A percentile compares a stretch with the other conserved stretches of the same genome.
These are phyloP conservation scores for Aureobasidium musti DNA, from an alignment of 2,329 filamentous ascomycete species.

Conservation along the genomic window DNA sequence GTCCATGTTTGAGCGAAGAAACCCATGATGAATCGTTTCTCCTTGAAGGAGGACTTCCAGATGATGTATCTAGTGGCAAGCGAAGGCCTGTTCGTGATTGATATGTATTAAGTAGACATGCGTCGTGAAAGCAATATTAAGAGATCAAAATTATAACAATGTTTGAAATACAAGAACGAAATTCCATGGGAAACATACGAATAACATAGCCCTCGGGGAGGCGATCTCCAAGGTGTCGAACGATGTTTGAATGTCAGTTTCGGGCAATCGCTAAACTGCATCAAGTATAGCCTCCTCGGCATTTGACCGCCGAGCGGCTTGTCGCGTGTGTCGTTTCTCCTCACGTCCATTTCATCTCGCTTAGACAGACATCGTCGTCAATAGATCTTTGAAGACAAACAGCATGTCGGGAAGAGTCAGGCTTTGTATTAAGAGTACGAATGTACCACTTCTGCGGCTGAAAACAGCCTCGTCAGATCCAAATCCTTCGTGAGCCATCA, in stretches of 20 bases:
- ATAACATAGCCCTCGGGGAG: background rate
- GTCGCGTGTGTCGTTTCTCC: conserved; percentile 5
- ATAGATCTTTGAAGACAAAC: background rate
- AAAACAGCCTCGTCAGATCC: too few species aligned
- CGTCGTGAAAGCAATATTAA: background rate
- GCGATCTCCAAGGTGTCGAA: conserved; percentile 20
- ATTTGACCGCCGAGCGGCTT: background rate
- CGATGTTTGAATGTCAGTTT: conserved; percentile 16
- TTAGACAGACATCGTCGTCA: background rate
- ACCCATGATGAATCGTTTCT: conserved; percentile 35
- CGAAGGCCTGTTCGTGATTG: background rate
- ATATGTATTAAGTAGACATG: background rate
- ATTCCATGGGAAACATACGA: background rate
- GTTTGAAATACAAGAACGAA: background rate
- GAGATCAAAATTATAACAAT: background rate
- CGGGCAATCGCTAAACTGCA: background rate
- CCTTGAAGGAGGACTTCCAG: background rate
- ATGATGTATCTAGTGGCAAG: background rate
- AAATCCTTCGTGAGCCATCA: background rate
- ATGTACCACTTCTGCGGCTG: background rate
- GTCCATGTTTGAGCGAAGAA: conserved; percentile 58
- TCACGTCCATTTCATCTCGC: conserved; percentile 4
- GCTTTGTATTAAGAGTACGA: background rate
- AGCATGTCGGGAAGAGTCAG: background rate
- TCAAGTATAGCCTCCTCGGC: conserved; percentile 4